Conservation (phyloP, 2,329 filamentous ascomycete species). For the Amphichorda felina region DNA sequence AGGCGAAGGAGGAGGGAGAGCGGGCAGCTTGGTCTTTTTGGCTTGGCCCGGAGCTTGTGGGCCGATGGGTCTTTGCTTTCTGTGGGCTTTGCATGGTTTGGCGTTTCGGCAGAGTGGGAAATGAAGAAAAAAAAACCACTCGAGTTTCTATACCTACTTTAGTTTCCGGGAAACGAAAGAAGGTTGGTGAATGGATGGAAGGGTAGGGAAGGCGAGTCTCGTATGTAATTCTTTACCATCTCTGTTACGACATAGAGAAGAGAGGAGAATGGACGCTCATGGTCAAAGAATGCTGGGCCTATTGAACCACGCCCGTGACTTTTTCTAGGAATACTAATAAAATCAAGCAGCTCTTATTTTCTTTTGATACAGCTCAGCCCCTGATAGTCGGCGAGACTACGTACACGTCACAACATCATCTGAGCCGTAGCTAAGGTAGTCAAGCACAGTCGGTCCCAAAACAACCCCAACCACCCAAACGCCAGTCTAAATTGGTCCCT, state of each 20-base stretch:
- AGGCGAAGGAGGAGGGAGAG: conserved; percentile 5
- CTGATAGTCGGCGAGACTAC: too few species aligned
- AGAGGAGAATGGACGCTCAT: not conserved
- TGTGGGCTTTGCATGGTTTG: conserved; percentile 29
- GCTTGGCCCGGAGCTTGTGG: not conserved
- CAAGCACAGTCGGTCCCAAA: too few species aligned
- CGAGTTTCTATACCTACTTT: not conserved
- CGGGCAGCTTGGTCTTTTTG: conserved; percentile 1
- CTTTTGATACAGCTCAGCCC: too few species aligned
- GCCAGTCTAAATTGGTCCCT: not conserved
- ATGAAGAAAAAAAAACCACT: conserved; percentile 1
- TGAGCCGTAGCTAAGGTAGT: too few species aligned
- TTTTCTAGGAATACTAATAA: too few species aligned
- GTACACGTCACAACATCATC: too few species aligned
- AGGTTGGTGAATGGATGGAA: not conserved
- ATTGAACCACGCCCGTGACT: too few species aligned
- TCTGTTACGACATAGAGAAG: conserved; percentile 1
- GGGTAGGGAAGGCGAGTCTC: not conserved
- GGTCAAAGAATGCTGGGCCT: too few species aligned
- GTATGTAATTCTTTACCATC: conserved; percentile 1
- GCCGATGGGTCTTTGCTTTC: conserved; percentile 12
- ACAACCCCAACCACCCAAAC: too few species aligned
- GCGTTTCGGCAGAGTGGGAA: conserved; percentile 16
- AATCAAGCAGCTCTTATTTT: too few species aligned
- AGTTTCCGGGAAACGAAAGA: not conserved